Evolutionary conservation across 768 basidiomycete species (phyloP).

Genomic region (Mycena venus): DNA sequence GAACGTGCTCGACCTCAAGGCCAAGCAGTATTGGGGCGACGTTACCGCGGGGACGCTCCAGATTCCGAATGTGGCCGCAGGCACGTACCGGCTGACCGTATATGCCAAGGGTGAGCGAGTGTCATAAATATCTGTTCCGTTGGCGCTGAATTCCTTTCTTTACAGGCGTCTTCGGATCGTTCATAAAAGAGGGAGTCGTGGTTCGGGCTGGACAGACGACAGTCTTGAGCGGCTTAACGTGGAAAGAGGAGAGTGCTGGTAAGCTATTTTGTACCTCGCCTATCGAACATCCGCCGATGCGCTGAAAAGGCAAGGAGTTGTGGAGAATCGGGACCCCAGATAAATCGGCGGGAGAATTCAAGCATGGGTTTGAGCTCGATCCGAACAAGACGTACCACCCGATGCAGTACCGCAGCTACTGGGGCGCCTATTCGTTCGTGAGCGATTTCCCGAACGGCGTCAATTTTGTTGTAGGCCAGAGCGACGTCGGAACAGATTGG

Average conservation of each 20-base stretch:
- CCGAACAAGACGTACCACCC: conserved; percentile 15
- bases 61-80: conserved; percentile 5
- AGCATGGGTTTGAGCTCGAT: conserved; percentile 23
- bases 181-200: conserved; percentile 11
- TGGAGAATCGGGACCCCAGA: conserved; percentile 25
- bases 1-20: conserved; percentile 21
- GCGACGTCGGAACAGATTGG: conserved; percentile 19
- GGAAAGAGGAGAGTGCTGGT: conserved; percentile 24
- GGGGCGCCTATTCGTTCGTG: conserved; percentile 21
- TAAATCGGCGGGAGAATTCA: conserved; percentile 20
- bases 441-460: conserved; percentile 13
- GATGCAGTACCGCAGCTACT: conserved; percentile 22
- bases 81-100: conserved; percentile 15
- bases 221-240: neutral
- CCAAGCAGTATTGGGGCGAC: conserved; percentile 21
- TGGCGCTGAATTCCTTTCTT: neutral
- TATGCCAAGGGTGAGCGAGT: conserved; percentile 13
- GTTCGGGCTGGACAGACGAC: conserved; percentile 16
- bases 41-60: neutral
- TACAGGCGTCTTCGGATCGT: conserved; percentile 25
- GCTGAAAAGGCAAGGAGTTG: conserved; percentile 6
- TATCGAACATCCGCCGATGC: neutral
- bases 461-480: conserved; percentile 20
- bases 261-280: neutral
- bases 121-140: neutral